Evolutionary conservation across 306 rosid genomes (phyloP), one percentile per base, ranked within the genome.

Genomic region (Lathyrus tuberosus): DNA sequence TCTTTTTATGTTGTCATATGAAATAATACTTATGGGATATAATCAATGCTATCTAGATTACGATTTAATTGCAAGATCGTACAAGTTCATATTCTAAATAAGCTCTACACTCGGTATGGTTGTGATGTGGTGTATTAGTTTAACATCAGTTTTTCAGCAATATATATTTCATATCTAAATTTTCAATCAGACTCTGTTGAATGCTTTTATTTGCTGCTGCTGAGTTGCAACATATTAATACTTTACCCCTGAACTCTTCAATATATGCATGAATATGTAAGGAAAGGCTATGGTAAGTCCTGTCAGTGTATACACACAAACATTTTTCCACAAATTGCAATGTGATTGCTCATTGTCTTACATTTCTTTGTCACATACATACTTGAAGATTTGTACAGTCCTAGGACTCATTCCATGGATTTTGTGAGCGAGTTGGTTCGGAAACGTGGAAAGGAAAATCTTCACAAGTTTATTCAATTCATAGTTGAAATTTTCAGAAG

Each of bases 341-440:
- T 30, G 67, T 17, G 56, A 51, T 72, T 75, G 51, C 56, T 81
- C 51, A 88, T 76, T 22, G 10, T 28, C 71, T 62, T 44, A 48
- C 51, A 41, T n/a, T 69, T 70, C 18, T 69, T 77, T 41, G 42
- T 67, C 72, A 71, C 80, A 93, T 97, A 93, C 80, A 93, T 93
- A 67, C 90, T 93, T 76, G 98, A 93, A 80, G 98, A 93, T 79
- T 78, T 93, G 33, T 93, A 93, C 68, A 93, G 98, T 84, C 98
- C 98, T 28, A 86, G 98, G 81, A 93, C 98, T 46, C 97, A 97
- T 47, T 83, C 98, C 47, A 93, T 93, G 96, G 98, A 93, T 79
- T 93, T 93, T 82, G 97, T 93, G 48, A 90, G 94, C 67, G 98
- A 93, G 89, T 76, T 93, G 83, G 96, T 93, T 64, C 82, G 98